Base-by-base conservation (phyloP, 192 early-diverging fungal species). In the Chytriomyces confervae region DNA sequence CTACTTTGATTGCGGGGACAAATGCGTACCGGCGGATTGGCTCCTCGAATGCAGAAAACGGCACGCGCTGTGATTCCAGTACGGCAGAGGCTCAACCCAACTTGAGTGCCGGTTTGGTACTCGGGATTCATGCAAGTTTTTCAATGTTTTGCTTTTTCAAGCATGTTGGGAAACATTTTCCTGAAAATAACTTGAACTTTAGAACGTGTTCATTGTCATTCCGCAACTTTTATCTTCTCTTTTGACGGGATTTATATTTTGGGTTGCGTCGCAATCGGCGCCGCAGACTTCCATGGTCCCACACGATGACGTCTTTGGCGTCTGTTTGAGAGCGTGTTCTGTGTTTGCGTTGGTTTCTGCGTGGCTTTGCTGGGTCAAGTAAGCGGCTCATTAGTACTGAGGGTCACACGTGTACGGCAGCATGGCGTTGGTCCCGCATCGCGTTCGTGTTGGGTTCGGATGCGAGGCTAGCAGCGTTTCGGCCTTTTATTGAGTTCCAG, bases 141-240 rank as follows among this genome's bases (percentile, higher is more conserved):
- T 36, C 36, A 36, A 36, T 36, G 36, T 36, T 36, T 36, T 36
- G 0, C 36, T 36, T 36, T 36, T 36, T 36, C 2, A 4, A 36
- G 36, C 36, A 36, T 36, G 36, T 36, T 36, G 36, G 36, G 36
- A 36, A 36, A 36, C 36, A 36, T 36, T 36, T 36, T 36, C 36
- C 36, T 36, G 36, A 36, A 36, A 36, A 36, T 36, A 36, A 36
- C 36, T 36, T 36, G 20, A 60, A n/a, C 57, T n/a, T n/a, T 20
- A 60, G 57, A 99, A 99, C 79, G 92, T 98, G 79, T 97, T 94
- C 79, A 92, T 97, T 65, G 94, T 96, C 5, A 77, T 96, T 60
- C 97, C 97, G 13, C 97, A 99, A 81, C 95, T 99, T 79, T 81
- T 91, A 4, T 91, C 91, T 16, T 93, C 94, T 8, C 80, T 95